Conservation (phyloP, 2,329 filamentous ascomycete genomes). For the Diaporthe sp. region DNA sequence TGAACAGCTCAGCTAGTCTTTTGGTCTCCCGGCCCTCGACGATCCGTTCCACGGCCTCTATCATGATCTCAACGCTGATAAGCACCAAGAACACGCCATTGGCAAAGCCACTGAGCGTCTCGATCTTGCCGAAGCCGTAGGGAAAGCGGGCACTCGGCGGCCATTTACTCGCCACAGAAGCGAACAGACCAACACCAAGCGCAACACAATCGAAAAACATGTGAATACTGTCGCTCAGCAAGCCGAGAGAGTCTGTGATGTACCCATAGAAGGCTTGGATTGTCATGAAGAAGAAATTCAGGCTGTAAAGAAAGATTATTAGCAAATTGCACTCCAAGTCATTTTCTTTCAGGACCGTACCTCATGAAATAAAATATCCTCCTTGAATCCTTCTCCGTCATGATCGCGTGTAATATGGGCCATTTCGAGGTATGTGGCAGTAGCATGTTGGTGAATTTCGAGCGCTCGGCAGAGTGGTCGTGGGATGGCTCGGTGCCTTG, state of each 20-base stretch:
- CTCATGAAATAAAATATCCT: constrained; percentile 98
- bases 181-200: constrained; percentile 88
- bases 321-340: constrained; percentile 11
- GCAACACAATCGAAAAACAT: constrained; percentile 99
- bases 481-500: constrained; percentile 46
- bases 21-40: constrained; percentile 87
- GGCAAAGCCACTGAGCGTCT: constrained; percentile 94
- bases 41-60: constrained; percentile 91
- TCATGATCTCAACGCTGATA: constrained; percentile 95
- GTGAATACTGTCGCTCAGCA: constrained; percentile 98
- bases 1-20: constrained; percentile 85
- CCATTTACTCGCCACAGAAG: constrained; percentile 97
- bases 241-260: constrained; percentile 89
- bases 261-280: constrained; percentile 96
- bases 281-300: constrained; percentile 96
- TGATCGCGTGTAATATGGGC: constrained; percentile 86
- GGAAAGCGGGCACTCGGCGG: constrained; percentile 89
- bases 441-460: constrained; percentile 79
- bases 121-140: constrained; percentile 96
- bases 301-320: constrained; percentile 60
- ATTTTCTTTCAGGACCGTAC: constrained; percentile 62
- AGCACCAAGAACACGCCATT: constrained; percentile 97
- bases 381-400: constrained; percentile 92
- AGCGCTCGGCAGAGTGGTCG: constrained; percentile 64
- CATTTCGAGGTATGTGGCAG: constrained; percentile 78